These are phyloP conservation scores for Funneliformis geosporum DNA, from an alignment of 192 early-diverging fungal species.

Conservation along the genomic window DNA sequence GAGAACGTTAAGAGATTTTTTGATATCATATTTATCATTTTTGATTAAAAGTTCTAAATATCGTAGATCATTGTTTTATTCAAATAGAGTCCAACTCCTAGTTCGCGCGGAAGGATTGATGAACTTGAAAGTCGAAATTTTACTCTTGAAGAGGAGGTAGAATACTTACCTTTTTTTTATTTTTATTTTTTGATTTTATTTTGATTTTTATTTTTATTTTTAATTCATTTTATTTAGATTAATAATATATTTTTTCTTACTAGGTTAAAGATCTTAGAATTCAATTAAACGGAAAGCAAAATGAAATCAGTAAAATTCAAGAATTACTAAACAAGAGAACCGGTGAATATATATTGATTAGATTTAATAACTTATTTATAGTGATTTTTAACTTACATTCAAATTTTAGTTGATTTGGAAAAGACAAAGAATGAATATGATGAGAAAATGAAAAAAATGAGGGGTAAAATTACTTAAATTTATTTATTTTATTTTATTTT, in stretches of 20 bases:
- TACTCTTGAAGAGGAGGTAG: conserved; percentile 26
- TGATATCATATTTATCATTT: neutral
- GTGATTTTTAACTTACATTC: neutral
- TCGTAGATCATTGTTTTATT: neutral
- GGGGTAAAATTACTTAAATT: conserved; percentile 40
- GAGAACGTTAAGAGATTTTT: neutral
- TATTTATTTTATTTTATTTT: neutral
- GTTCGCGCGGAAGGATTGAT: neutral
- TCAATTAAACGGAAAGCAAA: conserved; percentile 24
- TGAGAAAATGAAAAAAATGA: conserved; percentile 62
- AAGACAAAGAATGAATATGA: conserved; percentile 52
- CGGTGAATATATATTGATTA: neutral
- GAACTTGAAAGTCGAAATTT: conserved; percentile 30
- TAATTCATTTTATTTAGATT: too few species aligned
- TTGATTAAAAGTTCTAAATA: neutral
- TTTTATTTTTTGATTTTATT: neutral
- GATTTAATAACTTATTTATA: neutral
- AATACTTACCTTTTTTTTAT: neutral
- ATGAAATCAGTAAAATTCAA: conserved; percentile 7
- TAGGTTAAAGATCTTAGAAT: conserved; percentile 30
- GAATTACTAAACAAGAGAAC: conserved; percentile 21
- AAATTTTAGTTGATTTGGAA: conserved; percentile 32
- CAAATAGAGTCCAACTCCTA: conserved; percentile 21
- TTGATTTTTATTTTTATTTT: neutral
- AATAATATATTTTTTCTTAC: neutral